phyloP scores from a whole-genome alignment of 306 rosid genomes.

The Quercus aquifolioides region DNA sequence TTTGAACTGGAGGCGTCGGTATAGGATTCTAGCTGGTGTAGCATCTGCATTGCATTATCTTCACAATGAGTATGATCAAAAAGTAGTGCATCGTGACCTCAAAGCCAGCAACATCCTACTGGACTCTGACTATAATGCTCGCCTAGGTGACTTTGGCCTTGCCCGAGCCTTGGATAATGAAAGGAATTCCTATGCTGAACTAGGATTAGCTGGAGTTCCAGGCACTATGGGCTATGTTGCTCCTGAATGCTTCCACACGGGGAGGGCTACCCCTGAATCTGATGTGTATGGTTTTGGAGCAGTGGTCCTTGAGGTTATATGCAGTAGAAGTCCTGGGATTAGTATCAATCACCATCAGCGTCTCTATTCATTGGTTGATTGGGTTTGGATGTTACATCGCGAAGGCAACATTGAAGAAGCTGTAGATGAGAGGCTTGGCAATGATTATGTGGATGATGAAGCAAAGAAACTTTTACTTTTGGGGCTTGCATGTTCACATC shows the following conservation, averaged over 20 bases:
- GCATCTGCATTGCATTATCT: constrained; percentile 54
- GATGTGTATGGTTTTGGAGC: constrained; percentile 55
- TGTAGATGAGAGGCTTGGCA: constrained; percentile 25
- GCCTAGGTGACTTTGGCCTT: constrained; percentile 54
- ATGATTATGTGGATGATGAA: constrained; percentile 30
- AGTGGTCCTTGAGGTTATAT: constrained; percentile 47
- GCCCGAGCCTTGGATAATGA: constrained; percentile 50
- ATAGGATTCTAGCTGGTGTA: constrained; percentile 39
- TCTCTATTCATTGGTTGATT: constrained; percentile 34
- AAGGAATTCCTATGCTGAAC: constrained; percentile 50
- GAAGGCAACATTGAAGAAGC: constrained; percentile 37
- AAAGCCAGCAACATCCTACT: constrained; percentile 47
- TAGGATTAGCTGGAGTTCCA: constrained; percentile 29
- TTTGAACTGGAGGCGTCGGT: constrained; percentile 36
- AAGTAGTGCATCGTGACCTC: constrained; percentile 47
- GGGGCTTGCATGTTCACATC: constrained; percentile 54
- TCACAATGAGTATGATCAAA: constrained; percentile 47
- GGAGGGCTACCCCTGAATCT: constrained; percentile 50
- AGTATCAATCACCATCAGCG: constrained; percentile 8
- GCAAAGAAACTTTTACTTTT: constrained; percentile 40
- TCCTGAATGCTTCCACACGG: constrained; percentile 57
- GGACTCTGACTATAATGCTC: constrained; percentile 41
- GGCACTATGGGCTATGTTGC: constrained; percentile 60
- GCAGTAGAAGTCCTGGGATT: constrained; percentile 33
- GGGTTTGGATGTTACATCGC: constrained; percentile 55